Evolutionary conservation across 202 grass and related monocot genomes (phyloP).

Genomic region (Carex arenaria): DNA sequence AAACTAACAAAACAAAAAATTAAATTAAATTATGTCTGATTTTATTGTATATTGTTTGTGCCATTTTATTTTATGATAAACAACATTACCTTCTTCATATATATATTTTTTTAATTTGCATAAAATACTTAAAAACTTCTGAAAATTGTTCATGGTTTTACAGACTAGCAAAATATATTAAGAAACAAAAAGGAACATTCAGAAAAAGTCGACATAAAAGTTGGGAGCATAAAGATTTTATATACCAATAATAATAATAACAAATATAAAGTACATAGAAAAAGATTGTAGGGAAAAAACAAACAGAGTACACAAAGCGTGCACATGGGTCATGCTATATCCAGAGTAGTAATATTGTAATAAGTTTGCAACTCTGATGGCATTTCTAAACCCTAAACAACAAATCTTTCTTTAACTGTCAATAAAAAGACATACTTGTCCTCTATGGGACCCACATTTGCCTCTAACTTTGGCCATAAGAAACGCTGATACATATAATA

Average conservation of each 20-base stretch:
- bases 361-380: slow-evolving; percentile 14
- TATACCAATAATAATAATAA: neutral
- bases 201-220: neutral
- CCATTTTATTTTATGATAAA: neutral
- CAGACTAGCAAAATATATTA: neutral
- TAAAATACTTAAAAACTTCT: neutral
- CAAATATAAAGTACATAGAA: neutral
- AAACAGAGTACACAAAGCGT: neutral
- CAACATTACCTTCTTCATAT: neutral
- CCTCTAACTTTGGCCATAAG: neutral
- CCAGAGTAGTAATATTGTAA: neutral
- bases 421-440: slow-evolving; percentile 5
- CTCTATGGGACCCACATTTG: neutral
- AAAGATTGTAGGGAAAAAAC: neutral
- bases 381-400: neutral
- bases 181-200: neutral
- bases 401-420: slow-evolving; percentile 2
- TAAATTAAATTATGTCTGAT: neutral
- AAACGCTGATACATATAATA: too few species aligned
- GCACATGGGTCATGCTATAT: slow-evolving; percentile 20
- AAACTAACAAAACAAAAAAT: neutral
- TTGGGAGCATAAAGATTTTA: neutral
- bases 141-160: neutral
- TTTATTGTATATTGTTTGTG: neutral
- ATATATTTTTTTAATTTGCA: too few species aligned